A percentile compares a stretch with the other conserved stretches of the same genome.
phyloP scores from a whole-genome alignment of 345 rosid species.

The Kernera saxatilis region DNA sequence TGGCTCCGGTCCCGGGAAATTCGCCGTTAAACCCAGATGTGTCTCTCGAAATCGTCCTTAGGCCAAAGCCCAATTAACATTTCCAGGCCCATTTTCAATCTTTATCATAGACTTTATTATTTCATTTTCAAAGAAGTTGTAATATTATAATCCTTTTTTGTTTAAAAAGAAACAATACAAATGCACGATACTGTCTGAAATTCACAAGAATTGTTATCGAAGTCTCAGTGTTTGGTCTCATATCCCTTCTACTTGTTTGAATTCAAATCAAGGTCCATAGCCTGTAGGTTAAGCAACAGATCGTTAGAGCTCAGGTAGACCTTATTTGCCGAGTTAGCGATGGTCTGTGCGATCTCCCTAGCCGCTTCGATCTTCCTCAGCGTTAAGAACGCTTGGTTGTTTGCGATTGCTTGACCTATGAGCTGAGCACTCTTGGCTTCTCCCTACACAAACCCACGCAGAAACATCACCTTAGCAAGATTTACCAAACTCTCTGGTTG shows the following conservation, averaged over 20 bases:
- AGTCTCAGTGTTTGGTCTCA: background rate
- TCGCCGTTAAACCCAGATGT: background rate
- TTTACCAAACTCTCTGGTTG: background rate
- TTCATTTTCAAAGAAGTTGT: background rate
- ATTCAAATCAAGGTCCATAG: slow-evolving; percentile 16
- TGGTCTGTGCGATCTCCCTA: slow-evolving; percentile 76
- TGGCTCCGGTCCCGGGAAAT: background rate
- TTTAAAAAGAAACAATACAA: background rate
- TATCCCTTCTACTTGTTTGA: slow-evolving; percentile 34
- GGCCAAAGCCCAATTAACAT: background rate
- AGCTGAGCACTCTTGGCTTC: slow-evolving; percentile 83
- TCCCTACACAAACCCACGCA: slow-evolving; percentile 42
- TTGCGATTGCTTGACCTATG: slow-evolving; percentile 81
- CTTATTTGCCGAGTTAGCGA: slow-evolving; percentile 52
- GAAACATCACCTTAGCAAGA: background rate
- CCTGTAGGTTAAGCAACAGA: slow-evolving; percentile 51
- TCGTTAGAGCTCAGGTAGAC: slow-evolving; percentile 62
- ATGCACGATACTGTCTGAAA: background rate
- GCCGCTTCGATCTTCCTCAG: slow-evolving; percentile 83
- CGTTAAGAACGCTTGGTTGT: slow-evolving; percentile 75
- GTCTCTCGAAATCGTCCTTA: background rate
- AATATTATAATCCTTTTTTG: background rate
- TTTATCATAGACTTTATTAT: background rate
- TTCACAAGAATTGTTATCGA: background rate
- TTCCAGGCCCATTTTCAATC: background rate